Evolutionary conservation across 1,284 basidiomycete species (phyloP).

Genomic region (Testicularia cyperi): DNA sequence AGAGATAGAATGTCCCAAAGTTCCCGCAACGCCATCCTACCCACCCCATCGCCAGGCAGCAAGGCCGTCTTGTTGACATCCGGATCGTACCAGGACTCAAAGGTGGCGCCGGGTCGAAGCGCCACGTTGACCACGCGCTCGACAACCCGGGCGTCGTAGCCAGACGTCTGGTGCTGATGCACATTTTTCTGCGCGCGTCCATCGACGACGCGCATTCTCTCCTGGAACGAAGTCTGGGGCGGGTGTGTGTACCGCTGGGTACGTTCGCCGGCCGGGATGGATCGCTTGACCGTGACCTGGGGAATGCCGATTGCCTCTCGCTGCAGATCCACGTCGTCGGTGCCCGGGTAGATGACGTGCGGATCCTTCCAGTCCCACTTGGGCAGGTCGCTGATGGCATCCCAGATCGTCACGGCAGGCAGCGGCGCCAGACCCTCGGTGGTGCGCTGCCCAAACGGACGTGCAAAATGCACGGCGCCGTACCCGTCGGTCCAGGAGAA

Average conservation of each 20-base stretch:
- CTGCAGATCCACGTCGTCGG: constrained; percentile 5
- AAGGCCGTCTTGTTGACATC: constrained; percentile 16
- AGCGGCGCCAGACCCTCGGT: background rate
- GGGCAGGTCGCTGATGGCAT: constrained; percentile 22
- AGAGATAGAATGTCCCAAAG: too few relatives aligned
- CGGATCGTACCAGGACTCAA: constrained; percentile 10
- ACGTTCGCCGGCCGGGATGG: background rate
- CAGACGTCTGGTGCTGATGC: constrained; percentile 19
- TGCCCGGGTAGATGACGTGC: constrained; percentile 12
- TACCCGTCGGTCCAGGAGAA: constrained; percentile 12
- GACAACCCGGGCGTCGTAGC: background rate
- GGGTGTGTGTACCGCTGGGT: background rate
- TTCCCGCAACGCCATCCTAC: background rate
- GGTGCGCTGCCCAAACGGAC: background rate
- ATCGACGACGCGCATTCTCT: constrained; percentile 11
- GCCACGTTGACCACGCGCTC: constrained; percentile 30
- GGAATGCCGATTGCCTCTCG: constrained; percentile 3
- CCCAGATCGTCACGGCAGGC: constrained; percentile 5
- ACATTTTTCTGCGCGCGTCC: background rate
- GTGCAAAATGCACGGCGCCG: background rate
- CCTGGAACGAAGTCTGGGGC: constrained; percentile 16
- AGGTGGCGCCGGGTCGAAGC: constrained; percentile 9
- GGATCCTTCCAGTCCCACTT: constrained; percentile 30
- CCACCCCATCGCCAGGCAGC: background rate
- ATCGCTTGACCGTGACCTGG: constrained; percentile 4